phyloP scores from a whole-genome alignment of 2,329 filamentous ascomycete genomes.

The Periconia macrospinosa region DNA sequence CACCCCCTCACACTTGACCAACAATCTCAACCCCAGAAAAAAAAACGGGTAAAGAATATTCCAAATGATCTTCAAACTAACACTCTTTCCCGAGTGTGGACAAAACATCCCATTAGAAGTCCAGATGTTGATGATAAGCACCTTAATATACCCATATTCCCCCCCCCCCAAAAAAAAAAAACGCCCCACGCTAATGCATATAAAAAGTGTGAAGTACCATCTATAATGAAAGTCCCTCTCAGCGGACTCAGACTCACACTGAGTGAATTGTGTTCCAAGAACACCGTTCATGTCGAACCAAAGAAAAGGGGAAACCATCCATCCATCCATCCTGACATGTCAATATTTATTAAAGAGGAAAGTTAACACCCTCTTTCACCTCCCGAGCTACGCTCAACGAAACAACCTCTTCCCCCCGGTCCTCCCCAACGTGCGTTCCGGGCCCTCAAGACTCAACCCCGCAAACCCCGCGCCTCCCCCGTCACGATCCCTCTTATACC shows the following conservation, averaged over 20 bases:
- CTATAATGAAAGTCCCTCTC: no score
- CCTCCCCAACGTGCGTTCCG: constrained; percentile 47
- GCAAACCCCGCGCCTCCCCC: constrained; percentile 61
- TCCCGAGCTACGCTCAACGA: constrained; percentile 26
- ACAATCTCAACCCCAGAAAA: no score
- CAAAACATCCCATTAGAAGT: no score
- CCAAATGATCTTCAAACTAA: no score
- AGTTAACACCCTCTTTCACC: neutral
- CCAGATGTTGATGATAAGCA: no score
- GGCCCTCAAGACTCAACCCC: constrained; percentile 52
- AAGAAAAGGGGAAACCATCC: neutral
- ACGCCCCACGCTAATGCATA: constrained; percentile 7
- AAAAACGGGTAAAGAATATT: no score
- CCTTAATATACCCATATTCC: no score
- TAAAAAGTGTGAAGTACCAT: neutral
- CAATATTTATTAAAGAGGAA: no score
- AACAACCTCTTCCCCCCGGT: constrained; percentile 52
- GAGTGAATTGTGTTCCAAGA: no score
- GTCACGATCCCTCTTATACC: constrained; percentile 66
- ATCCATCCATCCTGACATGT: constrained; percentile 42
- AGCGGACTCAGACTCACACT: no score
- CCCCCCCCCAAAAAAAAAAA: neutral
- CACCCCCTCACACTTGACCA: no score
- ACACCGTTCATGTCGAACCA: neutral
- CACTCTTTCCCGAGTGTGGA: no score